Evolutionary conservation across 768 basidiomycete genomes (phyloP).

Genomic region (Podaxis sp.): DNA sequence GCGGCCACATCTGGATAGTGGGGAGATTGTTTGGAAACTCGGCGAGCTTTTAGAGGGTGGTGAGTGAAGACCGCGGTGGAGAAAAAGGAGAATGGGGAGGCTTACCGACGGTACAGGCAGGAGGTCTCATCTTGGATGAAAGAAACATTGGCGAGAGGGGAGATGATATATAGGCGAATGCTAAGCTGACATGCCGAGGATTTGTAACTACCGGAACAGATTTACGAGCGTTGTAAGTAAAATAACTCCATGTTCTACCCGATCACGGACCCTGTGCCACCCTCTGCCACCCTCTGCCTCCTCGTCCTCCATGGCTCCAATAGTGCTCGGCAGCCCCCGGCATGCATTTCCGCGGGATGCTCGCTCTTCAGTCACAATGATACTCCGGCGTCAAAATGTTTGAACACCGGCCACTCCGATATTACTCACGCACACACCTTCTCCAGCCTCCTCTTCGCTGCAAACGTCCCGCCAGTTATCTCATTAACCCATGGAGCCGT

Average conservation of each 20-base stretch:
- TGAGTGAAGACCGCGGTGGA: background rate
- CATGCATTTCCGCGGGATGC: slow-evolving; percentile 7
- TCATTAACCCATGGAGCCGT: background rate
- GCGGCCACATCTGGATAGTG: background rate
- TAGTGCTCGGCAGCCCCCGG: background rate
- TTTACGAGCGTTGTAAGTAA: too few relatives aligned
- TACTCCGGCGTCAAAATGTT: background rate
- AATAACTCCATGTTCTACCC: background rate
- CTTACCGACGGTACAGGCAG: slow-evolving; percentile 8
- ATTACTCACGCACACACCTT: background rate
- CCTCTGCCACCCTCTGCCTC: background rate
- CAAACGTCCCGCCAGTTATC: background rate
- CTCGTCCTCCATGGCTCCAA: slow-evolving; percentile 7
- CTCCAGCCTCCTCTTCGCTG: background rate
- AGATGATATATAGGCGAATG: background rate
- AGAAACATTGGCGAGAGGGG: background rate
- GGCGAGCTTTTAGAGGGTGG: background rate
- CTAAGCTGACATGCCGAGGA: slow-evolving; percentile 5
- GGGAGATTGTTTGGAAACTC: background rate
- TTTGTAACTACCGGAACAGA: background rate
- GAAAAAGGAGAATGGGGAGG: background rate
- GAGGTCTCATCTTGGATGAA: background rate
- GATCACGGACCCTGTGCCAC: slow-evolving; percentile 6
- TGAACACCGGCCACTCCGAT: background rate
- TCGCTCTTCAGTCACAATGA: background rate